Evolutionary conservation across 2,329 filamentous ascomycete species (phyloP), one percentile per base, ranked within the genome.

Genomic region (Cladosporium austrohemisphaericum): DNA sequence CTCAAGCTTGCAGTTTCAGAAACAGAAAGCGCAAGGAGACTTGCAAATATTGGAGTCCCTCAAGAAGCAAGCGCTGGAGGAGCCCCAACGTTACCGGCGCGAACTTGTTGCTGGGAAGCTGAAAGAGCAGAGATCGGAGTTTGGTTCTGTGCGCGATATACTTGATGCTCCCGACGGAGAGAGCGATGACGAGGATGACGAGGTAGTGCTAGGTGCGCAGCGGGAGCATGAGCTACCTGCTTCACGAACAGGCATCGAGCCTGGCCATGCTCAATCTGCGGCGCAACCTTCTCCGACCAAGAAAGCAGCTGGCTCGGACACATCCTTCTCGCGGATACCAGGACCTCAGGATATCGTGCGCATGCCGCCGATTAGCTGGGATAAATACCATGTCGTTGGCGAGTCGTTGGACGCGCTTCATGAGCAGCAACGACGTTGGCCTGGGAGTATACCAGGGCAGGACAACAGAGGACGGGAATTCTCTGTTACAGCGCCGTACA

Each of bases 281-380:
- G 11, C 5, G n/a, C 19, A 50, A 11, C 28, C n/a, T n/a, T 40
- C 45, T 1, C 2, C 31, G 10, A 20, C 32, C 29, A 33, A 32
- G 29, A 9, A 36, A n/a, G 37, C 31, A n/a, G 16, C 43, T 14
- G 40, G 41, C 3, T 20, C 23, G n/a, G 38, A 41, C 10, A 16
- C 26, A 29, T 53, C 58, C 20, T 90, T 90, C 72, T 73, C 79
- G 2, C 71, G 71, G 14, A 78, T 96, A 11, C 91, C 91, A 0
- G 78, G 78, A 11, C 82, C 87, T 5, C 92, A 96, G 67, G 86
- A 86, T 58, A 74, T 97, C 1, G 84, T 94, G 20, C 83, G 91
- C 32, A 89, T 85, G 71, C 92, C 92, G 7, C 86, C 88, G 7
- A 84, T 97, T 62, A 95, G 96, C 72, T 97, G 92, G 92, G 81